phyloP scores from a whole-genome alignment of 345 rosid species.

The Cardamine chenopodiifolia region DNA sequence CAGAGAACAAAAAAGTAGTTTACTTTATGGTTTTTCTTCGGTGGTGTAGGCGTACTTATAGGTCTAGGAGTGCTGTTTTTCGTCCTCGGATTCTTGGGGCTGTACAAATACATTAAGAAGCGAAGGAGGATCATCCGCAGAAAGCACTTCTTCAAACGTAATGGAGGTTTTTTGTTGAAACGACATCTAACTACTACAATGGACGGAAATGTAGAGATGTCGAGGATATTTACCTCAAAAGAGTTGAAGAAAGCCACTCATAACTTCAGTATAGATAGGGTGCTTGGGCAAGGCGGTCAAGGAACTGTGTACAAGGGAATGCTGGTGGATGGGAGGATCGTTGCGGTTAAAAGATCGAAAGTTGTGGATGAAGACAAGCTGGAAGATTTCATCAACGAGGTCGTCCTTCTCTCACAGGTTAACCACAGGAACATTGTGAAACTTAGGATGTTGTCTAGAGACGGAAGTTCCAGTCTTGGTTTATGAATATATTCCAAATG shows the following conservation, averaged over 20 bases:
- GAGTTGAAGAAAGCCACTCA: constrained; percentile 29
- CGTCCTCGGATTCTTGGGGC: neutral
- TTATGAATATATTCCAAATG: constrained; percentile 32
- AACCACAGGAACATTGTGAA: neutral
- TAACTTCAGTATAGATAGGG: constrained; percentile 3
- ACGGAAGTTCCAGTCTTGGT: neutral
- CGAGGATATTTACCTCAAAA: constrained; percentile 21
- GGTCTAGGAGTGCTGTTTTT: constrained; percentile 32
- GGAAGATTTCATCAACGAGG: neutral
- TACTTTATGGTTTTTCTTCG: neutral
- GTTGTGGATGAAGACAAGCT: neutral
- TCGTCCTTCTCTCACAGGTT: neutral
- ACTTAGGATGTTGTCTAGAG: neutral
- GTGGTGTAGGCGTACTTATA: constrained; percentile 19
- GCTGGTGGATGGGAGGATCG: neutral
- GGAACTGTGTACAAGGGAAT: constrained; percentile 48
- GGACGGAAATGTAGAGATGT: constrained; percentile 25
- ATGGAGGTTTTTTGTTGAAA: constrained; percentile 44
- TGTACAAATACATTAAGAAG: constrained; percentile 10
- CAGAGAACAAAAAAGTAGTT: neutral
- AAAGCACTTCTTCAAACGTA: constrained; percentile 25
- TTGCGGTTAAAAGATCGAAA: neutral
- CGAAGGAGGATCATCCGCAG: constrained; percentile 10
- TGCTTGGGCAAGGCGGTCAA: constrained; percentile 51
- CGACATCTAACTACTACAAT: constrained; percentile 33